These are phyloP conservation scores for Solanum pinnatisectum DNA, from an alignment of 257 asterid genomes.

Conservation along the genomic window DNA sequence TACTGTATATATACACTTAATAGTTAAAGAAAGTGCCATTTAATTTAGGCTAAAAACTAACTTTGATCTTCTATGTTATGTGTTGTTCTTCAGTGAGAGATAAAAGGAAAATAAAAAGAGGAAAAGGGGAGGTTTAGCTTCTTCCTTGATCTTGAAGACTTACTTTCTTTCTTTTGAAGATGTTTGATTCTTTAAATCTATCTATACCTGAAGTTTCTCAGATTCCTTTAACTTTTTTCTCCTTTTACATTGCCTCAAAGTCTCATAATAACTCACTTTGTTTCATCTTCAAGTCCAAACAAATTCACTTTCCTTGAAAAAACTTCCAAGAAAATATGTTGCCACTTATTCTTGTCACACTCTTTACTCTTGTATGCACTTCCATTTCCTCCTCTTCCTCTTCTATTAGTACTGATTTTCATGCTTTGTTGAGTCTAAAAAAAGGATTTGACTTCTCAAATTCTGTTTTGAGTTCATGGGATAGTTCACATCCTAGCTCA, in stretches of 20 bases:
- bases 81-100: constrained; percentile 29
- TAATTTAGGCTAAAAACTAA: constrained; percentile 1
- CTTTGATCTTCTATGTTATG: constrained; percentile 11
- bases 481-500: constrained; percentile 40
- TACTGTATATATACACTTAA: constrained; percentile 1
- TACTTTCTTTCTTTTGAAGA: constrained; percentile 23
- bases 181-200: constrained; percentile 53
- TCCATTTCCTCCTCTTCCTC: constrained; percentile 41
- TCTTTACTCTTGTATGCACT: constrained; percentile 27
- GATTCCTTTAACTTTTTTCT: constrained; percentile 46
- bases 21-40: not conserved
- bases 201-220: constrained; percentile 32
- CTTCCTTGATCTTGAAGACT: constrained; percentile 72
- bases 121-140: constrained; percentile 56
- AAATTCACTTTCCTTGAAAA: constrained; percentile 34
- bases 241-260: constrained; percentile 19
- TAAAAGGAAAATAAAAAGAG: constrained; percentile 17
- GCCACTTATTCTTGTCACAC: constrained; percentile 21
- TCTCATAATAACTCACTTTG: constrained; percentile 27
- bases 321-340: constrained; percentile 34
- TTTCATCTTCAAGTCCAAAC: constrained; percentile 36
- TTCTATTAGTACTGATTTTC: constrained; percentile 47
- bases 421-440: constrained; percentile 48
- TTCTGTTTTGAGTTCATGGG: constrained; percentile 39
- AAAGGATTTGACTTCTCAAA: constrained; percentile 34